Conservation (phyloP, 2,329 filamentous ascomycete genomes). For the Xylariaceae sp. region DNA sequence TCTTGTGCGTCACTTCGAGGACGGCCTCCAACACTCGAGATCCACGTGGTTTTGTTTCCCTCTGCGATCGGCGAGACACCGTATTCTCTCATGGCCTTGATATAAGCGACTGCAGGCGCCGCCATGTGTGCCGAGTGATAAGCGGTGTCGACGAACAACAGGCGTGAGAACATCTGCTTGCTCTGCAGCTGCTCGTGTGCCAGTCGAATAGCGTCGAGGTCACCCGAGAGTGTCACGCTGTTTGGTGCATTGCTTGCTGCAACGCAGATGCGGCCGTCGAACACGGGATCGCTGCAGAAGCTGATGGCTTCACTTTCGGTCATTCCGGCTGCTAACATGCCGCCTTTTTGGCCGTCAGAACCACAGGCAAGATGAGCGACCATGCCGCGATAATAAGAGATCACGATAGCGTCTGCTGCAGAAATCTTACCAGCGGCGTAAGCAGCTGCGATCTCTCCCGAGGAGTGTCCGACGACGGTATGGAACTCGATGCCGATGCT, state of each 20-base stretch:
- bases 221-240: slow-evolving; percentile 32
- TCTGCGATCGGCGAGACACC: slow-evolving; percentile 26
- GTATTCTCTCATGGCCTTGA: slow-evolving; percentile 29
- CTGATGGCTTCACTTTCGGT: slow-evolving; percentile 27
- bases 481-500: slow-evolving; percentile 29
- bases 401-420: slow-evolving; percentile 29
- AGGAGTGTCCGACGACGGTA: slow-evolving; percentile 32
- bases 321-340: slow-evolving; percentile 30
- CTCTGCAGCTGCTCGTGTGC: slow-evolving; percentile 21
- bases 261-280: slow-evolving; percentile 25
- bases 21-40: slow-evolving; percentile 39
- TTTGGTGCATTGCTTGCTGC: slow-evolving; percentile 31
- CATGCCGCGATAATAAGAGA: slow-evolving; percentile 32
- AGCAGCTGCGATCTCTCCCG: slow-evolving; percentile 34
- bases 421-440: slow-evolving; percentile 32
- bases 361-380: slow-evolving; percentile 26
- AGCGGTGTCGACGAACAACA: slow-evolving; percentile 42
- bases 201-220: slow-evolving; percentile 23
- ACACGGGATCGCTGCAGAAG: slow-evolving; percentile 24
- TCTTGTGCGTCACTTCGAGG: slow-evolving; percentile 18
- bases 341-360: slow-evolving; percentile 25
- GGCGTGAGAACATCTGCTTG: slow-evolving; percentile 33
- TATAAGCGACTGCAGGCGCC: slow-evolving; percentile 34
- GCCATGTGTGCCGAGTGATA: slow-evolving; percentile 50
- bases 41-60: slow-evolving; percentile 34